These are phyloP conservation scores for Aspergillus funiculosus DNA, from an alignment of 495 filamentous ascomycete species.

Conservation along the genomic window DNA sequence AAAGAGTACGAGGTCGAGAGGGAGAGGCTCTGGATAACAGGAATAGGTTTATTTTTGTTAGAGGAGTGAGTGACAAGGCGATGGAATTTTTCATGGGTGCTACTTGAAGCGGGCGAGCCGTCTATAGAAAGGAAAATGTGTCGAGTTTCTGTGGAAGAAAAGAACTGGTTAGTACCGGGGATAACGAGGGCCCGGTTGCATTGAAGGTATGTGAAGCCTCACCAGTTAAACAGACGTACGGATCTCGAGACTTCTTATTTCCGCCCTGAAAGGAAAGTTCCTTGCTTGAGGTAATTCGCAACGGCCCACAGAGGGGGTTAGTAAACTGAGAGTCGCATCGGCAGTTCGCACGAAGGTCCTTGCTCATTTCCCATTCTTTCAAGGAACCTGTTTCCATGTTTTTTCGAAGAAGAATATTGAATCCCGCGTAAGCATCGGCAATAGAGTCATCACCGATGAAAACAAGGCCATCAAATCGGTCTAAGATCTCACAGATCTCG, in stretches of 20 bases:
- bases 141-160: constrained; percentile 35
- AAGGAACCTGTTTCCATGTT: constrained; percentile 39
- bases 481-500: constrained; percentile 47
- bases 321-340: constrained; percentile 42
- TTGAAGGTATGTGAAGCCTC: constrained; percentile 5
- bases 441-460: constrained; percentile 45
- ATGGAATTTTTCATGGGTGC: constrained; percentile 20
- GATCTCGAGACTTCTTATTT: constrained; percentile 15
- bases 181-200: background rate
- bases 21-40: constrained; percentile 41
- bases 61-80: constrained; percentile 23
- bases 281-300: constrained; percentile 32
- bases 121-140: constrained; percentile 36
- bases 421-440: constrained; percentile 39
- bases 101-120: constrained; percentile 29
- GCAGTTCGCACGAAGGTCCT: constrained; percentile 29
- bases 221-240: constrained; percentile 23
- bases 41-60: constrained; percentile 35
- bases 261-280: constrained; percentile 18
- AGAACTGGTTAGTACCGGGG: constrained; percentile 2
- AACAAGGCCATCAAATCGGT: constrained; percentile 40
- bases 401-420: constrained; percentile 46
- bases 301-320: constrained; percentile 27
- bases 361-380: constrained; percentile 36
- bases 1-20: constrained; percentile 34